These are phyloP conservation scores for Taxawa tesnikishii DNA, from an alignment of 2,329 filamentous ascomycete genomes.

Conservation along the genomic window DNA sequence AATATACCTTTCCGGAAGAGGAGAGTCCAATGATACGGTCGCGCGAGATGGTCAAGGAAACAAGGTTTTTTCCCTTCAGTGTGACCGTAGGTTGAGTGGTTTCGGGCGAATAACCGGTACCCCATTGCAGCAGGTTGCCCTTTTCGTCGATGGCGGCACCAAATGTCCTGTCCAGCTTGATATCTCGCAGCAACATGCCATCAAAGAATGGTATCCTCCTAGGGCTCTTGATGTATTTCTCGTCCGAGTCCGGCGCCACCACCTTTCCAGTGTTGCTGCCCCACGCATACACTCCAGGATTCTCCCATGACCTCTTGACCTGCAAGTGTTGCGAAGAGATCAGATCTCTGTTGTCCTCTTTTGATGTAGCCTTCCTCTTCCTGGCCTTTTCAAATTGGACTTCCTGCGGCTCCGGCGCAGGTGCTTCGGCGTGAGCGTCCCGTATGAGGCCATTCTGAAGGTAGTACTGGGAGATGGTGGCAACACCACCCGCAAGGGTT, in stretches of 20 bases:
- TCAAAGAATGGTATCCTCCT: slow-evolving; percentile 72
- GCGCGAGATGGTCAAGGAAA: slow-evolving; percentile 62
- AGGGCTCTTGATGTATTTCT: slow-evolving; percentile 67
- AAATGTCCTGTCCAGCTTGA: slow-evolving; percentile 73
- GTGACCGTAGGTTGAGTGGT: slow-evolving; percentile 55
- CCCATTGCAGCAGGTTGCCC: slow-evolving; percentile 89
- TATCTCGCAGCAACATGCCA: slow-evolving; percentile 67
- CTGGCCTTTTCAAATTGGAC: slow-evolving; percentile 58
- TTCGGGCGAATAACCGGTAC: slow-evolving; percentile 57
- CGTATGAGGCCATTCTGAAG: slow-evolving; percentile 25
- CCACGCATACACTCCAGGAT: slow-evolving; percentile 88
- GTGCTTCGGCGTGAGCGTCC: slow-evolving; percentile 36
- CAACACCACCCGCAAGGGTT: slow-evolving; percentile 28
- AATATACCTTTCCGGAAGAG: slow-evolving; percentile 67
- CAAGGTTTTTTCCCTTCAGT: slow-evolving; percentile 67
- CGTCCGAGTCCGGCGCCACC: slow-evolving; percentile 72
- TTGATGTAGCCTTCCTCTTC: slow-evolving; percentile 38
- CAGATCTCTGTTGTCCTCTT: slow-evolving; percentile 61
- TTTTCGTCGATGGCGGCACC: slow-evolving; percentile 79
- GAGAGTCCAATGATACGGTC: slow-evolving; percentile 76
- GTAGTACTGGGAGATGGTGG: slow-evolving; percentile 31
- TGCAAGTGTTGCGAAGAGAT: slow-evolving; percentile 81
- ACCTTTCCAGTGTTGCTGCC: slow-evolving; percentile 76
- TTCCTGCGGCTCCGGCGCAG: slow-evolving; percentile 35
- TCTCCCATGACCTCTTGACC: slow-evolving; percentile 67